These are phyloP conservation scores for Ceriops zippeliana DNA, from an alignment of 345 rosid genomes.

Conservation along the genomic window DNA sequence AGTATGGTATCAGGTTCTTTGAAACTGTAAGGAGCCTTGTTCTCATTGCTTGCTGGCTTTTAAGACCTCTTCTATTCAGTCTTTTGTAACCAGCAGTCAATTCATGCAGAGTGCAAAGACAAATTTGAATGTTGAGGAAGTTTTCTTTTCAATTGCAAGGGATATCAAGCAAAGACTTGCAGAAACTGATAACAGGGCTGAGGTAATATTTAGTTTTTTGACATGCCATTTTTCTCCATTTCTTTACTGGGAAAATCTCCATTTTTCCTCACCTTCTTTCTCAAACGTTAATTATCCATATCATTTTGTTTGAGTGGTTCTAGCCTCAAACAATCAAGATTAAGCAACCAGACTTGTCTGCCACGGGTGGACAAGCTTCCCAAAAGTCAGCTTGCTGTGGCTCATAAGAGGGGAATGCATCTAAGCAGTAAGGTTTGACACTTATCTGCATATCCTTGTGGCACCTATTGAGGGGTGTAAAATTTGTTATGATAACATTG, in stretches of 20 bases:
- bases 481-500: background rate
- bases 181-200: conserved; percentile 27
- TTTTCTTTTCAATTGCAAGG: conserved; percentile 32
- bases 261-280: background rate
- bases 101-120: conserved; percentile 29
- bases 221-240: background rate
- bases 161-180: conserved; percentile 31
- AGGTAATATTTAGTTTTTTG: conserved; percentile 9
- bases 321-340: conserved; percentile 64
- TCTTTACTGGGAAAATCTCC: background rate
- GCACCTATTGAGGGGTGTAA: background rate
- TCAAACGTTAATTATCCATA: background rate
- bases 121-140: conserved; percentile 32
- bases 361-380: conserved; percentile 39
- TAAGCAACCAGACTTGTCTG: conserved; percentile 47
- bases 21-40: conserved; percentile 62
- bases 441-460: background rate
- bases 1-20: conserved; percentile 94
- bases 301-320: background rate
- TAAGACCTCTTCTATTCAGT: background rate
- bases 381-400: conserved; percentile 61
- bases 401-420: conserved; percentile 19
- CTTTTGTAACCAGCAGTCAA: background rate
- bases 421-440: background rate
- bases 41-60: background rate